Evolutionary conservation across 768 basidiomycete species (phyloP), one percentile per base, ranked within the genome.

Genomic region (Tylopilus plumbeoviolaceoides): DNA sequence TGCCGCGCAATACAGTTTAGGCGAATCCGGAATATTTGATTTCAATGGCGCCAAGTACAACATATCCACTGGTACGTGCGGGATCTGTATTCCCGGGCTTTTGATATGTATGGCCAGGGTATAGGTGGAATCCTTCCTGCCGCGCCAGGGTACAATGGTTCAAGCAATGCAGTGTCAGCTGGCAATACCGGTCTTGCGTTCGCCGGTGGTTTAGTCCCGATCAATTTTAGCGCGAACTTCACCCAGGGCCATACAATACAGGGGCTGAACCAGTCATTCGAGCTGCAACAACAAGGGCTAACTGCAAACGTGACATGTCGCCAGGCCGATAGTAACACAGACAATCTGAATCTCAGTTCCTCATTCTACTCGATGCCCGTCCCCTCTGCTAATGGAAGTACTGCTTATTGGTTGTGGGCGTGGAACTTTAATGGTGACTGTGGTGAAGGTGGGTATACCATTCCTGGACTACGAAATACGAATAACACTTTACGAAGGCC

Each of bases 31-130:
- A 4, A 47, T 57, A 21, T 41, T 53, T 9, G 38, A 50, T 14
- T 63, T 62, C 25, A 63, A 63, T n/a, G 55, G 55, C 15, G 61
- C 18, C 35, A 30, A 48, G 15, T 63, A 63, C 23, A 59, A 62
- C 17, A 3, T 56, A 9, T 62, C 61, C 1, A 57, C 58, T 3
- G 58, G 58, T 57, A 28, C 7, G 57, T 28, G 7, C 6, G 3
- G 6, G 33, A 15, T 23, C 28, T 4, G n/a, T 17, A 21, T 28
- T 35, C 3, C 18, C n/a, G 7, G 1, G n/a, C 1, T 15, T 10
- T 18, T 41, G 42, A 51, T 51, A n/a, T 5, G 1, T 48, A 6
- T 5, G 1, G 27, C 36, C 5, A 2, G 38, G 23, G 1, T 18
- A 18, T 23, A 52, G 58, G 58, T 21, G 58, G 58, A 5, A 17